Base-by-base conservation (phyloP, 2,329 filamentous ascomycete genomes). In the Trichoderma sp. region DNA sequence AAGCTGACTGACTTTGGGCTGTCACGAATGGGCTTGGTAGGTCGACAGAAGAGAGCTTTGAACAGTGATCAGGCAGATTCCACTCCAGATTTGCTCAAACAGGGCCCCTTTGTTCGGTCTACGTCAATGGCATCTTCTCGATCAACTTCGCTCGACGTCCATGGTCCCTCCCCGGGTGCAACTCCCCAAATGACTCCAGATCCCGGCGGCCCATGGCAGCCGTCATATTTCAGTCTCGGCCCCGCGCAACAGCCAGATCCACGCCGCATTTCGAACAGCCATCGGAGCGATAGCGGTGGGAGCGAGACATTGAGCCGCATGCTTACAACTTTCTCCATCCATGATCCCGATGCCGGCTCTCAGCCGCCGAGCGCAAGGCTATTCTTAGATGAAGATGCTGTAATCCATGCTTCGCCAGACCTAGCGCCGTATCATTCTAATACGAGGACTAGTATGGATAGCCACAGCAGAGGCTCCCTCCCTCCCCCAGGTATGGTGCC, bases 1-100 rank as follows among this genome's bases (percentile, higher is more conserved):
- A 99, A 99, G 80, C 84, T 99, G 74, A 99, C 96, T 1, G 96
- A 99, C 79, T 99, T 99, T 82, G 96, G 96, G 70, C 84, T 99
- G 30, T 99, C 96, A 14, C 90, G 96, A 32, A 98, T 99, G 95
- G 96, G 96, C 77, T 84, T 99, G 71, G 92, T 99, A 70, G 96
- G 96, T 70, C 92, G 96, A 75, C 96, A 99, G 81, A 98, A 99
- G 83, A 90, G 96, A 75, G 93, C 95, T 26, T 84, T 97, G 59
- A 96, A 91, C 76, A 90, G 86, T 82, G 87, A 86, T 77, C 84
- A 89, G 32, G 89, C 89, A 37, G 95, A 99, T 72, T 89, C 91
- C n/a, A 94, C 90, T 1, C 96, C 96, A 1, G 96, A 99, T 81
- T 83, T 99, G 14, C 86, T 98, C 54, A 97, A 97, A 77, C 90